Base-by-base conservation (phyloP, 768 basidiomycete species). In the Tylopilus rubrobrunneus region DNA sequence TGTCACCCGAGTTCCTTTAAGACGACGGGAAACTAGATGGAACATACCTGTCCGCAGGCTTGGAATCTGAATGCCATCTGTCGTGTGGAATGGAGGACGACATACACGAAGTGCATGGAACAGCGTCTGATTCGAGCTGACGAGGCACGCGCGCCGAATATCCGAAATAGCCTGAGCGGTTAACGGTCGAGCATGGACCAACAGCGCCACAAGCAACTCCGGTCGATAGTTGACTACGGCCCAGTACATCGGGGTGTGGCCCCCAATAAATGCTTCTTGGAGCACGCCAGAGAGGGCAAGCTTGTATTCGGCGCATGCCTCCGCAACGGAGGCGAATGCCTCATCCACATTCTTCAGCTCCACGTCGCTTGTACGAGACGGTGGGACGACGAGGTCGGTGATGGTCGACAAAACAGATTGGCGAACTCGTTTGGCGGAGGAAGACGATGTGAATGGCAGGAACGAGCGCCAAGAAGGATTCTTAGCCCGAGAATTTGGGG, bases 131-230 rank as follows among this genome's bases (percentile, higher is more conserved):
- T 71, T 64, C 8, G 64, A 62, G 39, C 48, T 56, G 10, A 60
- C 53, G 12, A 89, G 73, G 61, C 89, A 91, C 1, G 86, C 87
- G 3, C 78, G 74, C 7, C 86, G 80, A 41, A 88, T 74, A 25
- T 91, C 89, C 6, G 77, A 76, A 10, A 83, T 72, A 1, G 84
- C 81, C 27, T 53, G 60, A 4, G 61, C 33, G 3, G 67, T 61
- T 10, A 81, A 60, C 7, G 78, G 77, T 0, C 74, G 46, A 0
- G 85, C 77, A 54, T 80, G 74, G 1, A 75, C 72, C 52, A 89
- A 69, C 11, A 89, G 68, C 0, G 78, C 76, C 21, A 82, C 67
- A 2, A 87, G 65, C 28, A 79, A 59, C 36, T 71, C 55, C n/a
- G 60, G 17, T 27, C 60, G 59, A 29, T 82, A 79, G 58, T 69